These are phyloP conservation scores for Penicillium sp. DNA, from an alignment of 2,329 filamentous ascomycete species.

Conservation along the genomic window DNA sequence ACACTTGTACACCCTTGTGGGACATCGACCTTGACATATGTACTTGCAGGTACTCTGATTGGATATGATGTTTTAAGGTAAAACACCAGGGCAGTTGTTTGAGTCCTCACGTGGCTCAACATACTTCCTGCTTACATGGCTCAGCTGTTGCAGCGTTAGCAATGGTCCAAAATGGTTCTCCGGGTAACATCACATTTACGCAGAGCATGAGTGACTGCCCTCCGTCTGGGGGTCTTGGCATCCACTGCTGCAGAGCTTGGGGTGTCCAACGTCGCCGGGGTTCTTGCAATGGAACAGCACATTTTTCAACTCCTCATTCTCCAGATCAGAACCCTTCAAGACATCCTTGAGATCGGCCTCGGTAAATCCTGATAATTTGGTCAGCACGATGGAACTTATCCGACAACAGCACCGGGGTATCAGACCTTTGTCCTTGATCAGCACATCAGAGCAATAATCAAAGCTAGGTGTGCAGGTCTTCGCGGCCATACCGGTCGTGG, in stretches of 20 bases:
- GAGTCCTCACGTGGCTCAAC: too few species aligned
- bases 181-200: constrained; percentile 9
- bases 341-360: constrained; percentile 29
- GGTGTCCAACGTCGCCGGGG: constrained; percentile 33
- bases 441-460: constrained; percentile 34
- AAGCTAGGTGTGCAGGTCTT: constrained; percentile 39
- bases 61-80: too few species aligned
- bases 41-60: too few species aligned
- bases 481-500: constrained; percentile 23
- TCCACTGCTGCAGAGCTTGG: constrained; percentile 32
- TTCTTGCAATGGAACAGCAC: constrained; percentile 39
- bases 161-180: background rate
- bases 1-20: too few species aligned
- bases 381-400: background rate
- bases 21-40: too few species aligned
- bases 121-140: background rate
- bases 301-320: constrained; percentile 28
- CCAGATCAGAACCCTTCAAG: constrained; percentile 29
- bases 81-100: too few species aligned
- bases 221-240: constrained; percentile 28
- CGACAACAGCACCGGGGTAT: too few species aligned
- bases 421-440: constrained; percentile 33
- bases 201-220: constrained; percentile 30
- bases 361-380: constrained; percentile 26
- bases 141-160: background rate